A percentile compares a stretch with the other conserved stretches of the same genome.
These are phyloP conservation scores for Suillus ampliporus DNA, from an alignment of 768 basidiomycete species.

Conservation along the genomic window DNA sequence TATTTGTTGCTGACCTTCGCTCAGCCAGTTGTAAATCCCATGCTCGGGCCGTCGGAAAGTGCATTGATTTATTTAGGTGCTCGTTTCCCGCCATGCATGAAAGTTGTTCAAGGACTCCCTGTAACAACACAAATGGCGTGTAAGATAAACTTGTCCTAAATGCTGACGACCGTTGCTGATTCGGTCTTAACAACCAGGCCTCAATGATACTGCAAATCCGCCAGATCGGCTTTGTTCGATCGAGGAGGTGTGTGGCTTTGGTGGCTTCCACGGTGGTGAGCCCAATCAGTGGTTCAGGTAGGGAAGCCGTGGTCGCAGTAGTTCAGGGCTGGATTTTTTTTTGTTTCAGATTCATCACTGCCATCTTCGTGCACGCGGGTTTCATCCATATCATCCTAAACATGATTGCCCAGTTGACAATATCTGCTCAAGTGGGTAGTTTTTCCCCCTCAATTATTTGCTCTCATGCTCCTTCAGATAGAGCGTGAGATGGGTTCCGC, in stretches of 20 bases:
- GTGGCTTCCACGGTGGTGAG: slow-evolving; percentile 57
- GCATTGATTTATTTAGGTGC: slow-evolving; percentile 89
- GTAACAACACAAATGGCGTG: slow-evolving; percentile 63
- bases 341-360: slow-evolving; percentile 71
- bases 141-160: slow-evolving; percentile 37
- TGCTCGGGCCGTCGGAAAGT: slow-evolving; percentile 88
- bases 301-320: slow-evolving; percentile 35
- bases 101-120: slow-evolving; percentile 61
- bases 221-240: slow-evolving; percentile 72
- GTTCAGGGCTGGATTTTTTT: slow-evolving; percentile 44
- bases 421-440: slow-evolving; percentile 71
- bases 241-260: slow-evolving; percentile 88
- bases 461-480: slow-evolving; percentile 52
- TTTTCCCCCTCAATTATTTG: neutral
- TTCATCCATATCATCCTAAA: slow-evolving; percentile 91
- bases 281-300: slow-evolving; percentile 66
- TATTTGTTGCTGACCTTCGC: slow-evolving; percentile 15
- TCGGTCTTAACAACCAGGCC: slow-evolving; percentile 47
- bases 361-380: slow-evolving; percentile 96
- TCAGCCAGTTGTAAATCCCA: slow-evolving; percentile 82
- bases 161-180: slow-evolving; percentile 15
- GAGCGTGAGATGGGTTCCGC: slow-evolving; percentile 91
- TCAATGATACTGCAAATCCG: slow-evolving; percentile 87
- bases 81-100: slow-evolving; percentile 95
- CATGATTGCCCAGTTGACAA: slow-evolving; percentile 82